Evolutionary conservation across 1,284 basidiomycete species (phyloP).

Genomic region (Tilletia setariae): DNA sequence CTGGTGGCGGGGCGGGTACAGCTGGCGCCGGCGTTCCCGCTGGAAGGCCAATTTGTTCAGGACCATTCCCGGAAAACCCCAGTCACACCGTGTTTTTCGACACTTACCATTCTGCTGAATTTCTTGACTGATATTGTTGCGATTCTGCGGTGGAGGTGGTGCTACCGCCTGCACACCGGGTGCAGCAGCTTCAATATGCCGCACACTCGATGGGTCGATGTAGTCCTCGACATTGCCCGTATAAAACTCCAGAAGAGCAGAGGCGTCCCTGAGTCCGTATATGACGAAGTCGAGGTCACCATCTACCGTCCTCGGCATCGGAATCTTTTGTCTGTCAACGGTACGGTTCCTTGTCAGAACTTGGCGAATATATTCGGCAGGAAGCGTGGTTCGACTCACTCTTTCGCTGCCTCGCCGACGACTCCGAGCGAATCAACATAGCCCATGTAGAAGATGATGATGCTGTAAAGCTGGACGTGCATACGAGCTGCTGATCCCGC

Average conservation of each 20-base stretch:
- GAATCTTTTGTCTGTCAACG: neutral
- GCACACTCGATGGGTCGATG: neutral
- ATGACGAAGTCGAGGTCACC: slow-evolving; percentile 1
- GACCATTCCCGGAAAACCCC: neutral
- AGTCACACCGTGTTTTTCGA: neutral
- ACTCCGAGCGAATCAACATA: neutral
- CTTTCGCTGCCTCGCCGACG: neutral
- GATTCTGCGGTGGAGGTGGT: neutral
- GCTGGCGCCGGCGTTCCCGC: neutral
- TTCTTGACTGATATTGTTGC: too few relatives aligned
- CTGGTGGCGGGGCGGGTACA: neutral
- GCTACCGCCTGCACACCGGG: neutral
- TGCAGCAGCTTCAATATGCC: neutral
- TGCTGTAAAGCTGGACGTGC: neutral
- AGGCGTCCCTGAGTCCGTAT: neutral
- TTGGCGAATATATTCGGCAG: neutral
- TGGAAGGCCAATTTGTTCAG: neutral
- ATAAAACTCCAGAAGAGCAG: neutral
- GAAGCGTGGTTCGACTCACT: neutral
- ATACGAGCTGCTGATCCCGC: neutral
- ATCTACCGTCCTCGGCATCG: neutral
- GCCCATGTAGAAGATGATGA: slow-evolving; percentile 12
- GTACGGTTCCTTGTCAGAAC: neutral
- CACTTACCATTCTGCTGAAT: too few relatives aligned
- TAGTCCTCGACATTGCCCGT: neutral